Conservation (phyloP, 2,329 filamentous ascomycete genomes). For the Metarhizium rileyi region DNA sequence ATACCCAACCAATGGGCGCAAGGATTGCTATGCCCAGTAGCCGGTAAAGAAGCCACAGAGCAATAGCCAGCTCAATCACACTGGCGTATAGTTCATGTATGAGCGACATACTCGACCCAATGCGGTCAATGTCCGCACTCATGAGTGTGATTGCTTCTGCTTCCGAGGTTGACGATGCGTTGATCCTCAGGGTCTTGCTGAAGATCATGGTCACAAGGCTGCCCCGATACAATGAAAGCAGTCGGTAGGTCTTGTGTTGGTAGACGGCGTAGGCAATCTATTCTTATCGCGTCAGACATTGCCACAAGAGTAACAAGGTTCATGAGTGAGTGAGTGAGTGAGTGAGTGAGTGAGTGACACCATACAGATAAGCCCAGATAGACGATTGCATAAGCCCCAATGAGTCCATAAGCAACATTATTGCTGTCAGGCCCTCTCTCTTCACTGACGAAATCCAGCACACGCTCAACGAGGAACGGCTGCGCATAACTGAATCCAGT, state of each 20-base stretch:
- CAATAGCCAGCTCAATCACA: constrained; percentile 23
- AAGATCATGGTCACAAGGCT: constrained; percentile 36
- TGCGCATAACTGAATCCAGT: constrained; percentile 31
- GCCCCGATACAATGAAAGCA: constrained; percentile 23
- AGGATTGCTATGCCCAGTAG: constrained; percentile 12
- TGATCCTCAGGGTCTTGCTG: constrained; percentile 27
- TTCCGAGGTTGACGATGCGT: constrained; percentile 17
- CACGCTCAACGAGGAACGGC: constrained; percentile 31
- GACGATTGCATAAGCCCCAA: constrained; percentile 27
- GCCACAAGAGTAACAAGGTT: background rate
- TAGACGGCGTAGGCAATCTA: background rate
- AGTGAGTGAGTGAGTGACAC: background rate
- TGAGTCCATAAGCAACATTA: constrained; percentile 25
- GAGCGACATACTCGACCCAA: constrained; percentile 9
- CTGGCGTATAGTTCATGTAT: constrained; percentile 26
- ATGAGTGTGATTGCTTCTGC: constrained; percentile 30
- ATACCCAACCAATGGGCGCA: constrained; percentile 12
- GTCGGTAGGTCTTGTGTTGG: constrained; percentile 24
- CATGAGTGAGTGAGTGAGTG: background rate
- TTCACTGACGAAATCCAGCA: constrained; percentile 20
- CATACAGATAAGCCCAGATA: constrained; percentile 31
- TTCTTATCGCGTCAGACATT: background rate
- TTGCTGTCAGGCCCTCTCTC: constrained; percentile 13
- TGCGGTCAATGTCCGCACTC: constrained; percentile 30
- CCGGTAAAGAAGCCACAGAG: constrained; percentile 22